A percentile compares a stretch with the other conserved stretches of the same genome.
phyloP scores from a whole-genome alignment of 2,329 filamentous ascomycete genomes.

The Alternaria arbusti region DNA sequence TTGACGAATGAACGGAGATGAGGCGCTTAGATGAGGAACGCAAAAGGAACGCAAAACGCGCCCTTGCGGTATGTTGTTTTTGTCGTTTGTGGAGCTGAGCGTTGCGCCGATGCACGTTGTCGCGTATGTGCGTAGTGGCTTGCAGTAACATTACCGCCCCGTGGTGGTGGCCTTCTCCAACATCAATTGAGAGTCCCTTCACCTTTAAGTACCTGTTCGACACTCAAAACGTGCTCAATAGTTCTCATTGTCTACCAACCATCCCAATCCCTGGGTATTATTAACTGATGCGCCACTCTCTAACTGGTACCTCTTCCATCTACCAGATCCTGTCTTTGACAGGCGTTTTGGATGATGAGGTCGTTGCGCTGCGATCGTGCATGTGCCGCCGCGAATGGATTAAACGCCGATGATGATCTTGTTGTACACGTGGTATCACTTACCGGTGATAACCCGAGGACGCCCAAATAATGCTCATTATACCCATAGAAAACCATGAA shows the following conservation, averaged over 20 bases:
- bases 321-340: background rate
- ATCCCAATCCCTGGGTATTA: background rate
- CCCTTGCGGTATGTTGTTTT: background rate
- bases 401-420: background rate
- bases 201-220: background rate
- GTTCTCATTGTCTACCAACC: background rate
- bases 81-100: background rate
- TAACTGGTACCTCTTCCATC: background rate
- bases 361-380: background rate
- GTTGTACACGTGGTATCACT: conserved; percentile 2
- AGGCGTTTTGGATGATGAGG: background rate
- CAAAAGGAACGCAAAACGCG: background rate
- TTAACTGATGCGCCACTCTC: background rate
- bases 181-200: background rate
- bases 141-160: background rate
- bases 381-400: background rate
- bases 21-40: background rate
- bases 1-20: background rate
- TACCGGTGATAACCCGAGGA: background rate
- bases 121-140: background rate
- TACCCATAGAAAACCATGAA: background rate
- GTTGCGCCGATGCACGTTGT: background rate
- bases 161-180: background rate
- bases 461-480: background rate
- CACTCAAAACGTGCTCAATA: conserved; percentile 1